Evolutionary conservation across 2,329 filamentous ascomycete genomes (phyloP).

Genomic region (Colletotrichum filicis): DNA sequence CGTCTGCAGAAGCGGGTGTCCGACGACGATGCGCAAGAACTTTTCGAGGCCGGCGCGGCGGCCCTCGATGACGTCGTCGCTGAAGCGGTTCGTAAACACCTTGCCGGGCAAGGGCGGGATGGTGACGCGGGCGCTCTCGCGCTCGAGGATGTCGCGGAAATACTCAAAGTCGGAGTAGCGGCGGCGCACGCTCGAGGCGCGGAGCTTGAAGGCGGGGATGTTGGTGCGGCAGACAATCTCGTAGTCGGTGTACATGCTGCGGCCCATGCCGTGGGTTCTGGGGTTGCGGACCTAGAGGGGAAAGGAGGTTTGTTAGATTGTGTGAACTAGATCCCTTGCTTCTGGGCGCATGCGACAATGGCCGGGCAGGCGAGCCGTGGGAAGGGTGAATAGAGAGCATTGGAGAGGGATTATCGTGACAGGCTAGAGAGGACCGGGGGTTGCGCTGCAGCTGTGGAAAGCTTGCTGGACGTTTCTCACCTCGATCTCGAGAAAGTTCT

Average conservation of each 20-base stretch:
- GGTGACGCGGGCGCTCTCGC: slow-evolving; percentile 91
- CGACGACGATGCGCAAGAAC: slow-evolving; percentile 97
- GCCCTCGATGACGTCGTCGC: slow-evolving; percentile 97
- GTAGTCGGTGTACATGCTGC: slow-evolving; percentile 98
- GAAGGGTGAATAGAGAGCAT: neutral
- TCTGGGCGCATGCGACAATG: neutral
- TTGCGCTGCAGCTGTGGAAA: neutral
- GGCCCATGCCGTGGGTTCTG: slow-evolving; percentile 92
- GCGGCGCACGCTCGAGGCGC: slow-evolving; percentile 86
- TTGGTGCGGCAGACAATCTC: slow-evolving; percentile 98
- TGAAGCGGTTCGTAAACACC: slow-evolving; percentile 98
- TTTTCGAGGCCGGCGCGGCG: slow-evolving; percentile 90
- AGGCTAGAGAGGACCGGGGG: neutral
- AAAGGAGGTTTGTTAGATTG: slow-evolving; percentile 1
- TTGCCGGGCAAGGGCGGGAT: slow-evolving; percentile 97
- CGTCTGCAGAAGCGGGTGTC: slow-evolving; percentile 95
- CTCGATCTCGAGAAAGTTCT: slow-evolving; percentile 99
- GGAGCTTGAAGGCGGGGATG: slow-evolving; percentile 98
- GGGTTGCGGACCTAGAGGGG: slow-evolving; percentile 83
- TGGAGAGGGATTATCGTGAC: neutral
- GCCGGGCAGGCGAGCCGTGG: neutral
- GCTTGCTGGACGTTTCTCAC: slow-evolving; percentile 56
- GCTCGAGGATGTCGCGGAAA: slow-evolving; percentile 97
- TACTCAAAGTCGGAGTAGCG: slow-evolving; percentile 99
- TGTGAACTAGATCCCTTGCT: neutral